Evolutionary conservation across 176 grass and related monocot species (phyloP).

Genomic region (Triticum monococcum): DNA sequence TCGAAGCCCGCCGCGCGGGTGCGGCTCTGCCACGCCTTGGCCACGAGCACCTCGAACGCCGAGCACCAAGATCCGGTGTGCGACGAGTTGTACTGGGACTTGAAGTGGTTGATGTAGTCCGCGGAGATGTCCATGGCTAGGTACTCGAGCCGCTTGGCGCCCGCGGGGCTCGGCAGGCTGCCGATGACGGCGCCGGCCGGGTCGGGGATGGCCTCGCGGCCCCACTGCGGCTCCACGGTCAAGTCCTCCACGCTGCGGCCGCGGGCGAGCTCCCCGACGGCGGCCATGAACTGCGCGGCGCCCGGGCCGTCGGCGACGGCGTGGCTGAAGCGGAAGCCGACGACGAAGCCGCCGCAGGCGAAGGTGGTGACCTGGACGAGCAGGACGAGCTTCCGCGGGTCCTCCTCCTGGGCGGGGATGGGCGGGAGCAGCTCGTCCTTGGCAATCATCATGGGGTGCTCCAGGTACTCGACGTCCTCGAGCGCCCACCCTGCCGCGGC

Average conservation of each 20-base stretch:
- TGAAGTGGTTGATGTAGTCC: conserved; percentile 54
- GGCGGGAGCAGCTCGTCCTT: conserved; percentile 63
- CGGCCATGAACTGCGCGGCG: conserved; percentile 23
- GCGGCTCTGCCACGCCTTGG: conserved; percentile 79
- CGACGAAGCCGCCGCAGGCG: conserved; percentile 59
- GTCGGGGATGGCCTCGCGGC: conserved; percentile 40
- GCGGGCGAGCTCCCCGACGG: neutral
- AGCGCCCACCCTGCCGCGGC: conserved; percentile 8
- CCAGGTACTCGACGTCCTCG: conserved; percentile 63
- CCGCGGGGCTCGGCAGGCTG: conserved; percentile 20
- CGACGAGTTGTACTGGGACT: conserved; percentile 17
- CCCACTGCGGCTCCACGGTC: neutral
- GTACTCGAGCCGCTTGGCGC: conserved; percentile 36
- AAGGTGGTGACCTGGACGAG: conserved; percentile 65
- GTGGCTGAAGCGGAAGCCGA: conserved; percentile 61
- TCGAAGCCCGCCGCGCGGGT: conserved; percentile 59
- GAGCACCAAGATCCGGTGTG: conserved; percentile 45
- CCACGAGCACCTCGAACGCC: conserved; percentile 82
- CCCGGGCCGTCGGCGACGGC: conserved; percentile 41
- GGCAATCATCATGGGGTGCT: conserved; percentile 62
- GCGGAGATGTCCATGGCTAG: conserved; percentile 51
- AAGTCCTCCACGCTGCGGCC: fast-evolving
- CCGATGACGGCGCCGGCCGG: conserved; percentile 19
- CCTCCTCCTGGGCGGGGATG: conserved; percentile 6
- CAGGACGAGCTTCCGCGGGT: conserved; percentile 37